These are phyloP conservation scores for Penicillium sp. DNA, from an alignment of 2,329 filamentous ascomycete genomes.

Conservation along the genomic window DNA sequence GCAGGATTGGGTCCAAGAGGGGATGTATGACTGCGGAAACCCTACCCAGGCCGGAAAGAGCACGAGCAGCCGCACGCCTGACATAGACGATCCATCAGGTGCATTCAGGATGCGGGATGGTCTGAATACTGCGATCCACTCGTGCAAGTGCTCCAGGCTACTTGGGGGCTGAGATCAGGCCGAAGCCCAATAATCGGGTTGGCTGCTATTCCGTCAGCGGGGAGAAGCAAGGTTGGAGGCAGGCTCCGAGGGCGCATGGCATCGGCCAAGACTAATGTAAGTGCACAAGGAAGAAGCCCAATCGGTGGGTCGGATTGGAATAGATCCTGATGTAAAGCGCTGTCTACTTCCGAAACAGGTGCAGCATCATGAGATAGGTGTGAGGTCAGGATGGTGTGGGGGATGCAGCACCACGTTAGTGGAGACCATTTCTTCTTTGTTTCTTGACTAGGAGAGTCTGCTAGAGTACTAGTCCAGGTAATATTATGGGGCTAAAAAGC, in stretches of 20 bases:
- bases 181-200: neutral
- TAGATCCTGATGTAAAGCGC: neutral
- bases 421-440: neutral
- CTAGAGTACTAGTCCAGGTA: neutral
- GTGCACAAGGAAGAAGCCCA: conserved; percentile 3
- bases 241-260: conserved; percentile 3
- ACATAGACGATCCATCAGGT: conserved; percentile 16
- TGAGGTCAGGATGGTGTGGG: neutral
- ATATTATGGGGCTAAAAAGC: neutral
- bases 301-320: neutral
- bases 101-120: conserved; percentile 1
- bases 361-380: conserved; percentile 1
- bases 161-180: neutral
- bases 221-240: conserved; percentile 2
- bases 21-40: neutral
- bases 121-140: conserved; percentile 4
- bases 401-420: neutral
- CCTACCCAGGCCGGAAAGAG: neutral
- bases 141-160: conserved; percentile 1
- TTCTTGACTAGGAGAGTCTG: neutral
- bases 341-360: neutral
- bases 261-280: neutral
- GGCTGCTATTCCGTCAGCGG: neutral
- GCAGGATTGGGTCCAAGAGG: neutral
- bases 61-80: conserved; percentile 8